Conservation (phyloP, 176 grass and related monocot genomes). For the Echinochloa phyllopogon region DNA sequence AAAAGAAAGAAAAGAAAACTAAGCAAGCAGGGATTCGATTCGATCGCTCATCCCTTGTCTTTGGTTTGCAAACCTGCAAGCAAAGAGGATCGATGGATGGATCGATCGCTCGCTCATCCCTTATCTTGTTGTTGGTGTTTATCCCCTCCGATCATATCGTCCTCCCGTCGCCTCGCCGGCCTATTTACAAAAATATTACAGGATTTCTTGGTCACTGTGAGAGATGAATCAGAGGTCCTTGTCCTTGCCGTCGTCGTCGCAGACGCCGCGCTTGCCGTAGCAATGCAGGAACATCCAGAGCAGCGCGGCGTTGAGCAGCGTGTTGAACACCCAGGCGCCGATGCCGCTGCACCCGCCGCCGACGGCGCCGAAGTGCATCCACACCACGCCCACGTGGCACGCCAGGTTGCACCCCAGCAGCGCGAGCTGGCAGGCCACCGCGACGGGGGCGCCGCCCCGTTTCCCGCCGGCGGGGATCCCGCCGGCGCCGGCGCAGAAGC, state of each 20-base stretch:
- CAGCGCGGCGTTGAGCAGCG: slow-evolving; percentile 69
- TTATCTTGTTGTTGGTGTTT: slow-evolving; percentile 9
- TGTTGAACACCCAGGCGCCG: slow-evolving; percentile 83
- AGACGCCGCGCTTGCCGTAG: slow-evolving; percentile 57
- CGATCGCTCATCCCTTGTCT: not conserved
- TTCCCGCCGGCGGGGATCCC: slow-evolving; percentile 51
- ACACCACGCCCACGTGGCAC: slow-evolving; percentile 79
- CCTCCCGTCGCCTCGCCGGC: slow-evolving; percentile 8
- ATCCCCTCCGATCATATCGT: not conserved
- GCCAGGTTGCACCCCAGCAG: slow-evolving; percentile 70
- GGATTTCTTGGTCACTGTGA: not conserved
- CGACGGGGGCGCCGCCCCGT: slow-evolving; percentile 49
- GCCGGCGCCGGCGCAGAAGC: slow-evolving; percentile 75
- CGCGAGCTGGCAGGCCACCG: slow-evolving; percentile 64
- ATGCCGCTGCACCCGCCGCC: slow-evolving; percentile 87
- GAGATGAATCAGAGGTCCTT: slow-evolving; percentile 25
- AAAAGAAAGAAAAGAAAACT: not conserved
- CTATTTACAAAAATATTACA: slow-evolving; percentile 56
- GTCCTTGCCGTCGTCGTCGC: slow-evolving; percentile 41
- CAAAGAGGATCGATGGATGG: not conserved
- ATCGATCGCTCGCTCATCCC: slow-evolving; percentile 26
- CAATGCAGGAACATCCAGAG: slow-evolving; percentile 84
- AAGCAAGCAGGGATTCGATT: slow-evolving; percentile 28
- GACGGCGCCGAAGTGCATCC: slow-evolving; percentile 79
- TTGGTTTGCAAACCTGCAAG: not conserved